Evolutionary conservation across 768 basidiomycete species (phyloP).

Genomic region (Sporobolomyces phaffii): DNA sequence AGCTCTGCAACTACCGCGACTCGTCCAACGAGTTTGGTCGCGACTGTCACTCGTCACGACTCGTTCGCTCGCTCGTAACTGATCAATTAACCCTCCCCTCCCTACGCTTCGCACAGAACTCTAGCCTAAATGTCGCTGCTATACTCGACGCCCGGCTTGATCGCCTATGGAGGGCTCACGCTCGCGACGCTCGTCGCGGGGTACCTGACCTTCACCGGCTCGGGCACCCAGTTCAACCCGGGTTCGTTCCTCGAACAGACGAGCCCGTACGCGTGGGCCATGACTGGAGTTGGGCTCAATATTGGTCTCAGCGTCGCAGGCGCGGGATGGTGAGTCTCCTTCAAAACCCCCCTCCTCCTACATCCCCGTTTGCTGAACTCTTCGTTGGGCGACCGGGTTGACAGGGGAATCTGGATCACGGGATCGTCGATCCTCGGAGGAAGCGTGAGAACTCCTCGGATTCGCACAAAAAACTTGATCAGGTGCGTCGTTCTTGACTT

Average conservation of each 20-base stretch:
- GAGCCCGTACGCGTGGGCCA: slow-evolving; percentile 86
- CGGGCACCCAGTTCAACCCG: slow-evolving; percentile 65
- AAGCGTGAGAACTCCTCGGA: slow-evolving; percentile 85
- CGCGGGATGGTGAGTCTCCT: slow-evolving; percentile 74
- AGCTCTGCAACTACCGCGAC: no score
- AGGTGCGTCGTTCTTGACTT: slow-evolving; percentile 55
- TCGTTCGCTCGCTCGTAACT: no score
- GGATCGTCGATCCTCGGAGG: slow-evolving; percentile 95
- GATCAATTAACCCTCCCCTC: no score
- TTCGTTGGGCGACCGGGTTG: neutral
- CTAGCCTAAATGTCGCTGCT: slow-evolving; percentile 10
- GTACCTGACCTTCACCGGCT: slow-evolving; percentile 37
- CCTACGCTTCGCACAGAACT: no score
- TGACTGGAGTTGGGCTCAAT: slow-evolving; percentile 82
- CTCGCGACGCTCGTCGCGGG: slow-evolving; percentile 16
- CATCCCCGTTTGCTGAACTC: neutral
- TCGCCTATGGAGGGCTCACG: slow-evolving; percentile 8
- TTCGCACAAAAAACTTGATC: slow-evolving; percentile 94
- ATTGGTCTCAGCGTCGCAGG: slow-evolving; percentile 89
- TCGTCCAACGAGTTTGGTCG: no score
- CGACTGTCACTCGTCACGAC: no score
- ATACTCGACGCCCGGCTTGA: slow-evolving; percentile 4
- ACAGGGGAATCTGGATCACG: slow-evolving; percentile 94
- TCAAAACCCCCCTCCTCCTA: neutral
- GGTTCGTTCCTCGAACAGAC: slow-evolving; percentile 90